A percentile compares a stretch with the other conserved stretches of the same genome.
phyloP scores from a whole-genome alignment of 192 early-diverging fungal genomes.

The Backusella mclennaniae region DNA sequence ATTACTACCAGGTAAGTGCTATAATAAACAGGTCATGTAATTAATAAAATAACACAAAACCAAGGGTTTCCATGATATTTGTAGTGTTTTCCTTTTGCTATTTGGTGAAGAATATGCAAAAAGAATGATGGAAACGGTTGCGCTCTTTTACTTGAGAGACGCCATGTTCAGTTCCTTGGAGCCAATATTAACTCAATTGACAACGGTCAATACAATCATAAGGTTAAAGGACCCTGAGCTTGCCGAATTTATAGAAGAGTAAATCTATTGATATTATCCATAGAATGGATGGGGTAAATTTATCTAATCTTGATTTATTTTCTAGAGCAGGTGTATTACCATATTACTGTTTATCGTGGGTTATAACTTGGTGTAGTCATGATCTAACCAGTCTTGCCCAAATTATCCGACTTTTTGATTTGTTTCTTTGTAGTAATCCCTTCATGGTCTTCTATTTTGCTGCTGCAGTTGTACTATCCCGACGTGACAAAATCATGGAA shows the following conservation, averaged over 20 bases:
- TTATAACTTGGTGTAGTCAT: constrained; percentile 63
- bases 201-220: constrained; percentile 39
- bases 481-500: constrained; percentile 39
- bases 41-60: not conserved
- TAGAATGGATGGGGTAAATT: not conserved
- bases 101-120: constrained; percentile 40
- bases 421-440: constrained; percentile 49
- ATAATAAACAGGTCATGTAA: not conserved
- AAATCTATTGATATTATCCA: not conserved
- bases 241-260: constrained; percentile 43
- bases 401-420: constrained; percentile 49
- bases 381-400: constrained; percentile 43
- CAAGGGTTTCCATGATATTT: constrained; percentile 59
- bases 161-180: constrained; percentile 52
- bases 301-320: not conserved
- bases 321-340: constrained; percentile 45
- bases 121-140: constrained; percentile 41
- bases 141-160: constrained; percentile 57
- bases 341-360: constrained; percentile 56
- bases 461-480: constrained; percentile 45
- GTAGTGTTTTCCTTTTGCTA: constrained; percentile 42
- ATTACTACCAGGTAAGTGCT: constrained; percentile 51
- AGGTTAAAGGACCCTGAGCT: constrained; percentile 44
- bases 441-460: constrained; percentile 50
- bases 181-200: constrained; percentile 44